These are phyloP conservation scores for Canavalia gladiata DNA, from an alignment of 306 rosid species.

Conservation along the genomic window DNA sequence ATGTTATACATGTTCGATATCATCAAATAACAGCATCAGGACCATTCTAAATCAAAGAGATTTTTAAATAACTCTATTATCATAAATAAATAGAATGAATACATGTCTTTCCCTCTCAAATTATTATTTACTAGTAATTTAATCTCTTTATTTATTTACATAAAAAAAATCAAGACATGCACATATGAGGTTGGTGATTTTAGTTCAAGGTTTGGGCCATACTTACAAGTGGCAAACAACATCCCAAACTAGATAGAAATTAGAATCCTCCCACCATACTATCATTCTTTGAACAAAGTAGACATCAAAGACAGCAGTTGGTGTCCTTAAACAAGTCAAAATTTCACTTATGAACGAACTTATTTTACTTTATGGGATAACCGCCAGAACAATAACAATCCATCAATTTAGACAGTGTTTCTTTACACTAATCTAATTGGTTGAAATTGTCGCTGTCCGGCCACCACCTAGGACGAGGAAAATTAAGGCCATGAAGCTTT, in stretches of 20 bases:
- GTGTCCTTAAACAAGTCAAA: too few species aligned
- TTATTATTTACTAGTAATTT: too few species aligned
- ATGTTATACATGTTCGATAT: not conserved
- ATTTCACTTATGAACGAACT: too few species aligned
- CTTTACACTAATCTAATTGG: not conserved
- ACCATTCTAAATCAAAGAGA: not conserved
- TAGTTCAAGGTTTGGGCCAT: not conserved
- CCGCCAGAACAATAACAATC: too few species aligned
- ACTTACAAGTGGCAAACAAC: not conserved
- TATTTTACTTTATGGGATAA: too few species aligned
- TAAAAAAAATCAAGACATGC: not conserved
- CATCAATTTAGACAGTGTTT: too few species aligned
- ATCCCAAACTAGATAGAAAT: not conserved
- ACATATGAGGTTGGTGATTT: not conserved
- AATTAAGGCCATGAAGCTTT: conserved; percentile 48
- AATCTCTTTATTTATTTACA: too few species aligned
- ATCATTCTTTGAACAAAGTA: not conserved
- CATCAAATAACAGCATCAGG: not conserved
- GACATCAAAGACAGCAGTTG: too few species aligned
- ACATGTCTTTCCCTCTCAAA: too few species aligned
- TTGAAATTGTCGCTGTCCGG: not conserved
- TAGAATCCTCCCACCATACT: not conserved
- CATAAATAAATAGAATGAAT: not conserved
- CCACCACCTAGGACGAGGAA: conserved; percentile 56
- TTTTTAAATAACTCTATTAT: too few species aligned